Conservation (phyloP, 768 basidiomycete species). For the Kwoniella shandongensis region DNA sequence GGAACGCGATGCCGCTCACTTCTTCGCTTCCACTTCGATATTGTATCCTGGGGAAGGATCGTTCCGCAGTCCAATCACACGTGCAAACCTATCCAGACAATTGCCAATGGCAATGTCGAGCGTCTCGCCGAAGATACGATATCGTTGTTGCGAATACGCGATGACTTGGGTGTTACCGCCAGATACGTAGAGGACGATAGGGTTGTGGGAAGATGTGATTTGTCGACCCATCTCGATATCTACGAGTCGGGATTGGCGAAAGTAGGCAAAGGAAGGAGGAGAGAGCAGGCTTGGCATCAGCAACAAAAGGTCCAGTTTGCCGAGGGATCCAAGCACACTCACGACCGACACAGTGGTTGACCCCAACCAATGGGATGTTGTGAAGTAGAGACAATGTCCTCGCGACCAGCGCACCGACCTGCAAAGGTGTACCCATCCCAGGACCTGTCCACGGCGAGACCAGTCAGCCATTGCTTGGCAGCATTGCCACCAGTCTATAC, state of each 20-base stretch:
- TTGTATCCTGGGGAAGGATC: constrained; percentile 96
- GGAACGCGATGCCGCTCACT: no score
- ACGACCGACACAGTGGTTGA: constrained; percentile 99
- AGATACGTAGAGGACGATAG: constrained; percentile 95
- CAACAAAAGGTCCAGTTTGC: no score
- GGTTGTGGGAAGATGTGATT: constrained; percentile 90
- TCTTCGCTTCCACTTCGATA: constrained; percentile 92
- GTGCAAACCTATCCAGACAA: constrained; percentile 93
- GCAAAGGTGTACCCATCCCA: constrained; percentile 98
- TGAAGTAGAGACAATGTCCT: constrained; percentile 84
- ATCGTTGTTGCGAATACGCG: constrained; percentile 94
- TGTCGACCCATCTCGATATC: constrained; percentile 99
- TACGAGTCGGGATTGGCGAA: constrained; percentile 55
- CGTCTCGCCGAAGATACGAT: constrained; percentile 98
- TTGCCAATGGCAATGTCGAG: constrained; percentile 99
- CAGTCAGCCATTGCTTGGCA: neutral
- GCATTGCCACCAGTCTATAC: neutral
- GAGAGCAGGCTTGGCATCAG: no score
- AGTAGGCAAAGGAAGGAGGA: no score
- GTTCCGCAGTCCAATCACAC: constrained; percentile 90
- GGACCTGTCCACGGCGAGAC: constrained; percentile 64
- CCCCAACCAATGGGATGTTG: constrained; percentile 87
- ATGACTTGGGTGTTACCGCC: constrained; percentile 99
- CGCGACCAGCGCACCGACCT: constrained; percentile 91
- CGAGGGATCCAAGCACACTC: constrained; percentile 51